Evolutionary conservation across 345 rosid genomes (phyloP).

Genomic region (Limnanthes douglasii): DNA sequence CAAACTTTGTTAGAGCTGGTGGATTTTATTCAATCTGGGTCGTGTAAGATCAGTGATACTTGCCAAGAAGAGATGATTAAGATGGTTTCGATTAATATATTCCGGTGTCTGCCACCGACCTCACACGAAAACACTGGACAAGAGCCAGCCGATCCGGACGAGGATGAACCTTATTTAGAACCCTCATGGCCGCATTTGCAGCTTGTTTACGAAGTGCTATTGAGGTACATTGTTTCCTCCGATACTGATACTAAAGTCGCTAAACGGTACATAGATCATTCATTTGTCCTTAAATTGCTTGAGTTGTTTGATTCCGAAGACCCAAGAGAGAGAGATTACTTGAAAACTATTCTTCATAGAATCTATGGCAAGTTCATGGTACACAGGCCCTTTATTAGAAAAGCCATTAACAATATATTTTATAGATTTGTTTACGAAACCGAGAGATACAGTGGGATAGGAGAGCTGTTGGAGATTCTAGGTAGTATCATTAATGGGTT

Average conservation of each 20-base stretch:
- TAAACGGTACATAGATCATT: constrained; percentile 75
- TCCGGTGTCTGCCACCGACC: constrained; percentile 63
- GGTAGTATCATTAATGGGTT: constrained; percentile 91
- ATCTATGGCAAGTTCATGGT: constrained; percentile 93
- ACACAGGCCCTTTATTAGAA: constrained; percentile 84
- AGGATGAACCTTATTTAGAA: constrained; percentile 82
- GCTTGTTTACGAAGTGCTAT: constrained; percentile 67
- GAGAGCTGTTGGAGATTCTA: constrained; percentile 79
- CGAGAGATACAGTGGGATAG: constrained; percentile 75
- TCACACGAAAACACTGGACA: constrained; percentile 79
- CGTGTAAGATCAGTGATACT: constrained; percentile 56
- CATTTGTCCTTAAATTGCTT: constrained; percentile 70
- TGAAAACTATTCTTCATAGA: constrained; percentile 83
- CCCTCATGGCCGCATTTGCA: constrained; percentile 94
- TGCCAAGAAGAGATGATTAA: constrained; percentile 85
- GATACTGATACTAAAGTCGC: constrained; percentile 83
- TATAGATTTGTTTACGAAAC: constrained; percentile 82
- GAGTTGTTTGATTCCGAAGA: constrained; percentile 89
- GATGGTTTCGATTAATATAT: constrained; percentile 56
- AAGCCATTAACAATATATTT: constrained; percentile 71
- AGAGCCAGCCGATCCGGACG: constrained; percentile 67
- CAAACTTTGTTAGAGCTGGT: constrained; percentile 71
- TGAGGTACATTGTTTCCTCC: constrained; percentile 68
- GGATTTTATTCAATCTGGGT: constrained; percentile 74
- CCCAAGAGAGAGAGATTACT: constrained; percentile 71